These are phyloP conservation scores for Macrotyloma uniflorum DNA, from an alignment of 306 rosid species.

Conservation along the genomic window DNA sequence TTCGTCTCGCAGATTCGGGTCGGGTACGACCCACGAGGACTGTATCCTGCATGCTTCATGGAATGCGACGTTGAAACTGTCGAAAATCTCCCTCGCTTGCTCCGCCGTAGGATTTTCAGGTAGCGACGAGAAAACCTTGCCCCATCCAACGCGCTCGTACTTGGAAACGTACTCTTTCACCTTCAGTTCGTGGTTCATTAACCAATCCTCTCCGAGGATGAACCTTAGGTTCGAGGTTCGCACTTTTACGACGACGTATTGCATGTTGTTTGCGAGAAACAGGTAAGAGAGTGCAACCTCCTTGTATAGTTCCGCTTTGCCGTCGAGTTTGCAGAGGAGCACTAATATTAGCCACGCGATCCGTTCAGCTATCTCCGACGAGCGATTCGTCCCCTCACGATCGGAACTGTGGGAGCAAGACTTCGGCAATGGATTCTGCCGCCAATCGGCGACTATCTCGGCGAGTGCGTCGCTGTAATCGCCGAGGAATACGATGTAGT, in stretches of 20 bases:
- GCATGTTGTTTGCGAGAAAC: slow-evolving; percentile 91
- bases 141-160: slow-evolving; percentile 82
- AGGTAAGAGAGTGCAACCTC: slow-evolving; percentile 80
- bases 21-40: slow-evolving; percentile 65
- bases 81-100: slow-evolving; percentile 43
- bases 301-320: slow-evolving; percentile 62
- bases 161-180: slow-evolving; percentile 71
- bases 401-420: slow-evolving; percentile 51
- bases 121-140: slow-evolving; percentile 51
- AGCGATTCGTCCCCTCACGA: slow-evolving; percentile 13
- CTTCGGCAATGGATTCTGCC: slow-evolving; percentile 69
- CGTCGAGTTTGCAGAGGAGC: slow-evolving; percentile 85
- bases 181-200: slow-evolving; percentile 62
- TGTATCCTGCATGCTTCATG: slow-evolving; percentile 59
- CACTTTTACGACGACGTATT: slow-evolving; percentile 74
- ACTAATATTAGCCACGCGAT: slow-evolving; percentile 75
- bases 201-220: slow-evolving; percentile 69
- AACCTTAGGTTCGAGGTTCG: slow-evolving; percentile 57
- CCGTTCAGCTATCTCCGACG: slow-evolving; percentile 49
- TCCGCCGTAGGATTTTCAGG: slow-evolving; percentile 69
- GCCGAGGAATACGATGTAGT: slow-evolving; percentile 64
- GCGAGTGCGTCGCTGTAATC: slow-evolving; percentile 61
- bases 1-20: slow-evolving; percentile 64
- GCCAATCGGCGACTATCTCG: slow-evolving; percentile 67
- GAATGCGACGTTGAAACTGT: slow-evolving; percentile 50